Evolutionary conservation across 306 rosid genomes (phyloP), one percentile per base, ranked within the genome.

Genomic region (Cucurbita argyrosperma): DNA sequence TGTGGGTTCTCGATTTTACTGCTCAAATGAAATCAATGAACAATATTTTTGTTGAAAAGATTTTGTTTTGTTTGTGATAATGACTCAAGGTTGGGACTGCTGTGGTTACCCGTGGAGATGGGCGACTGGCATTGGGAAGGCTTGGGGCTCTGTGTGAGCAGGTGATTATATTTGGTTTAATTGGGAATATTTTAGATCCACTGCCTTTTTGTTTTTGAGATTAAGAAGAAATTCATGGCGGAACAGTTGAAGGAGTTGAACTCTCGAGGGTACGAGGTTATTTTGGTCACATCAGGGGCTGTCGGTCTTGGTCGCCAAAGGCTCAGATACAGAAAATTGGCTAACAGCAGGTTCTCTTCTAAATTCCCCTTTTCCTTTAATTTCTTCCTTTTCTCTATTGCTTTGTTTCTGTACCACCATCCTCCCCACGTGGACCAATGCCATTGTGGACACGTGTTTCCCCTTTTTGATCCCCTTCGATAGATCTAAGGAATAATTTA

Each of bases 81-180:
- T 10, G 51, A 10, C 4, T 2, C 4, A 46, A 92, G 97, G 98
- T 93, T 19, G 98, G 98, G 77, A 93, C 98, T 19, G 96, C 97
- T 61, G 97, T 93, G 77, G 98, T 93, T 61, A 93, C 98, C 21
- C 81, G 98, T 39, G 80, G 87, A 76, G 98, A 93, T 86, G 97
- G 97, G 73, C 85, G 97, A 74, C 75, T 93, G 49, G 98, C 98
- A 65, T 58, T 93, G 35, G 97, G 97, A 8, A 86, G 98, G 82
- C 86, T 93, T 69, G 97, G 98, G 51, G 86, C 97, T 74, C 92
- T 93, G 2, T 93, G 98, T 79, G 98, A 93, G 85, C 97, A 93
- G 92, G 97, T 83, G 60, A 65, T 68, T 35, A 5, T 13, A 50
- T 50, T 50, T 50, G 54, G 1, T 49, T 49, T 4, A 7, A 10